These are phyloP conservation scores for Paecilomyces formosus DNA, from an alignment of 2,329 filamentous ascomycete species.

Conservation along the genomic window DNA sequence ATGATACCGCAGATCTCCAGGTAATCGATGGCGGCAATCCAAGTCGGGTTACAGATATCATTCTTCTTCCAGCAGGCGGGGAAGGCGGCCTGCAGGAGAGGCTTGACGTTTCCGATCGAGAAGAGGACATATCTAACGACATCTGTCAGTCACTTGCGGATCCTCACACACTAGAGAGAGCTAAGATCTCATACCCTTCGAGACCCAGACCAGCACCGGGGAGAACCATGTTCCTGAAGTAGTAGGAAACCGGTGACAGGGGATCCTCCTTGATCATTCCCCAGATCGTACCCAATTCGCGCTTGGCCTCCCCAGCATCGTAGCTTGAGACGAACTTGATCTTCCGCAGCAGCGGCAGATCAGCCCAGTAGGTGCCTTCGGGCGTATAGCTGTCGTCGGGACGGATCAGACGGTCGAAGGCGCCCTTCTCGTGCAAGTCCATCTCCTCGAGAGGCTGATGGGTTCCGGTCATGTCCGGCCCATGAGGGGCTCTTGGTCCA, in stretches of 20 bases:
- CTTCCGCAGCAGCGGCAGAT: conserved; percentile 64
- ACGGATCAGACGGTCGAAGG: conserved; percentile 73
- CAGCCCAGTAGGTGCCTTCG: conserved; percentile 87
- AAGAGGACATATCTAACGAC: conserved; percentile 74
- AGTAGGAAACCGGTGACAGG: conserved; percentile 73
- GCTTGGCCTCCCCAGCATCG: conserved; percentile 61
- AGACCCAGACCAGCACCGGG: conserved; percentile 87
- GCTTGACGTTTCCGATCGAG: conserved; percentile 87
- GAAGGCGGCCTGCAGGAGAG: conserved; percentile 71
- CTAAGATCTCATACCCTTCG: conserved; percentile 55
- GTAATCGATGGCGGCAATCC: conserved; percentile 79
- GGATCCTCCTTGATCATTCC: conserved; percentile 80
- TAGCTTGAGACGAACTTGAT: conserved; percentile 68
- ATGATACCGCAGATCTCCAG: conserved; percentile 94
- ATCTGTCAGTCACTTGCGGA: neutral
- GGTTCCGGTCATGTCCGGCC: conserved; percentile 39
- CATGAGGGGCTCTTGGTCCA: conserved; percentile 29
- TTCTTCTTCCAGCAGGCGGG: conserved; percentile 65
- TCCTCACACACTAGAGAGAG: neutral
- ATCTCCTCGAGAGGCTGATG: conserved; percentile 43
- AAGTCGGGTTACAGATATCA: conserved; percentile 65
- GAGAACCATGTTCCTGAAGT: conserved; percentile 83
- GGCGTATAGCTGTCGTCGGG: conserved; percentile 82
- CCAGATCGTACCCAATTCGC: conserved; percentile 62
- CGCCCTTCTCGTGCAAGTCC: conserved; percentile 50